Percentiles rank a stretch among this genome's conserved stretches.
phyloP scores from a whole-genome alignment of 371 early-diverging fungal genomes.

The Homolaphlyctis polyrhiza region DNA sequence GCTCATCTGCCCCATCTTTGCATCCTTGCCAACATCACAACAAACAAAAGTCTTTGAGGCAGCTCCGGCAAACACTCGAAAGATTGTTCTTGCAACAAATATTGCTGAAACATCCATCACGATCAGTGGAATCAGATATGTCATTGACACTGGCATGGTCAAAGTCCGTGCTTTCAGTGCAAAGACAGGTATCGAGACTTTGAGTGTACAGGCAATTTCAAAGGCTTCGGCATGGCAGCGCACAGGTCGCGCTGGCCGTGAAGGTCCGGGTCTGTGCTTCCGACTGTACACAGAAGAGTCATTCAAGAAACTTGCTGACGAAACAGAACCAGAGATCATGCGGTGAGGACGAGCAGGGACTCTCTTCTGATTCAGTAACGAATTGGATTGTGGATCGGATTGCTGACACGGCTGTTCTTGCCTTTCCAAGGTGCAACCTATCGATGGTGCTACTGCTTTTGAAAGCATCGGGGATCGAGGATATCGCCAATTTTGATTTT shows the following conservation, averaged over 20 bases:
- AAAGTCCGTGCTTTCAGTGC: conserved; percentile 44
- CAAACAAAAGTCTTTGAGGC: conserved; percentile 41
- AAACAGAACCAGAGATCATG: conserved; percentile 91
- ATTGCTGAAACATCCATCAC: conserved; percentile 91
- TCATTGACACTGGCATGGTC: conserved; percentile 71
- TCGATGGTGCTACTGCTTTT: conserved; percentile 79
- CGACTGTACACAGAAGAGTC: conserved; percentile 90
- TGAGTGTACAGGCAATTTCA: conserved; percentile 83
- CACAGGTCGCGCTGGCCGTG: conserved; percentile 95
- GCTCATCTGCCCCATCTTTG: conserved; percentile 44
- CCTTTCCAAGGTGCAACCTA: conserved; percentile 61
- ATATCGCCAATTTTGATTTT: conserved; percentile 89
- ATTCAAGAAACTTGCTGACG: conserved; percentile 73
- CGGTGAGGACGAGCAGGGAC: too few relatives aligned
- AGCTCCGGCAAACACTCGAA: conserved; percentile 46
- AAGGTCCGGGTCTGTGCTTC: conserved; percentile 81
- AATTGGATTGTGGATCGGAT: not conserved
- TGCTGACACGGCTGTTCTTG: conserved; percentile 1
- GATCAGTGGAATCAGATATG: conserved; percentile 74
- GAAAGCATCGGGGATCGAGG: conserved; percentile 84
- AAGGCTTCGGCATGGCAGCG: conserved; percentile 95
- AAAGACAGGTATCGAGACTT: conserved; percentile 62
- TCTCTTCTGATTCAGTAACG: not conserved
- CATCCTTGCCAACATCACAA: conserved; percentile 36
- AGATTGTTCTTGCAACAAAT: conserved; percentile 82